These are phyloP conservation scores for Lobosporangium transversale DNA, from an alignment of 192 early-diverging fungal genomes.

Conservation along the genomic window DNA sequence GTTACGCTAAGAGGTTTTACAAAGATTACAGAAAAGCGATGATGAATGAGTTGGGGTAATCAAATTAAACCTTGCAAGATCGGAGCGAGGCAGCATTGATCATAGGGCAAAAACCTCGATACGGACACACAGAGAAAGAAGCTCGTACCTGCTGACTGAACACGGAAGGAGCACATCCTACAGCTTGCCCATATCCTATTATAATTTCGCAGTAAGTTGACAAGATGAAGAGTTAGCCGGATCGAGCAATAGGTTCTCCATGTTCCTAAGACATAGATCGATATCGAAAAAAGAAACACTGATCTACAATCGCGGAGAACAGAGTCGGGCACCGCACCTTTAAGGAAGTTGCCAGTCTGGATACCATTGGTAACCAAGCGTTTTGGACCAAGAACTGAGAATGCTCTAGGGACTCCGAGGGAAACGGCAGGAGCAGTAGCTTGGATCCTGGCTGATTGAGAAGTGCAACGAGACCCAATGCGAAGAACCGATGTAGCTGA, in stretches of 20 bases:
- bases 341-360: constrained; percentile 24
- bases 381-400: constrained; percentile 38
- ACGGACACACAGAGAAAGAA: background rate
- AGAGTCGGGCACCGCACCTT: no score
- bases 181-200: constrained; percentile 35
- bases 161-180: constrained; percentile 37
- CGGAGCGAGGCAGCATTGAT: no score
- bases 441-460: background rate
- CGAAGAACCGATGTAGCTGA: background rate
- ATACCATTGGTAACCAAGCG: constrained; percentile 11
- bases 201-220: no score
- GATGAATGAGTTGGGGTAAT: background rate
- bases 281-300: no score
- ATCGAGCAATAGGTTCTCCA: no score
- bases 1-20: constrained; percentile 19
- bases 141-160: constrained; percentile 39
- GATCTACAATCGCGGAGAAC: no score
- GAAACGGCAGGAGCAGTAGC: background rate
- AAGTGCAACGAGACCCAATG: background rate
- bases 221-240: no score
- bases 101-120: no score
- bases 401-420: constrained; percentile 25
- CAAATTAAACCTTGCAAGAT: background rate
- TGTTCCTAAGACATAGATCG: background rate
- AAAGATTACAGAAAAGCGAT: no score